phyloP scores from a whole-genome alignment of 1,284 basidiomycete species.

The Sparassis latifolia region DNA sequence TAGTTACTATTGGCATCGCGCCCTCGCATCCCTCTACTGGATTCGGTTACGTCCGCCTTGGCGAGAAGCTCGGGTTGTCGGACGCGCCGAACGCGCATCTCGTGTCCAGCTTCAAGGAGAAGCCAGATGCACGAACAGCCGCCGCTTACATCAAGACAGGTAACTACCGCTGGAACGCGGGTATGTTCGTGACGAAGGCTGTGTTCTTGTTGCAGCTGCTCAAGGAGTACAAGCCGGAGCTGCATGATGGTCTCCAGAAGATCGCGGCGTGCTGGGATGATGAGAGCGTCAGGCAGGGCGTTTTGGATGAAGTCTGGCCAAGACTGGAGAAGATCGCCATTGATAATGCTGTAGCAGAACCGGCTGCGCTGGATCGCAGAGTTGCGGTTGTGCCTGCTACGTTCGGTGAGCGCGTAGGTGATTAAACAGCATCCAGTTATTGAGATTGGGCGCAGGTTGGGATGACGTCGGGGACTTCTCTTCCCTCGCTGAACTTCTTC shows the following conservation, averaged over 20 bases:
- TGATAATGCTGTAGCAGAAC: slow-evolving; percentile 84
- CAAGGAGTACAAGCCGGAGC: slow-evolving; percentile 64
- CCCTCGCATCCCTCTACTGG: slow-evolving; percentile 80
- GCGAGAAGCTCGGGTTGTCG: slow-evolving; percentile 56
- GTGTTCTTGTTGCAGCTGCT: slow-evolving; percentile 62
- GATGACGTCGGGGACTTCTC: slow-evolving; percentile 17
- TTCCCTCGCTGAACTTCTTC: slow-evolving; percentile 72
- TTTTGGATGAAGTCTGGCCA: slow-evolving; percentile 64
- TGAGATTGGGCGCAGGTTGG: not conserved
- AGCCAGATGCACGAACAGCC: slow-evolving; percentile 78
- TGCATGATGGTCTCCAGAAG: slow-evolving; percentile 56
- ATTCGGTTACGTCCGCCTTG: slow-evolving; percentile 78
- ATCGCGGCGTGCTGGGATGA: slow-evolving; percentile 71
- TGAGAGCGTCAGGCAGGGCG: slow-evolving; percentile 42
- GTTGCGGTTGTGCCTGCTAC: slow-evolving; percentile 85
- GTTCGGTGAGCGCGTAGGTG: slow-evolving; percentile 47
- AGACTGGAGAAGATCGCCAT: slow-evolving; percentile 76
- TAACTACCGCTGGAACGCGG: slow-evolving; percentile 82
- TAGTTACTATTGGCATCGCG: slow-evolving; percentile 82
- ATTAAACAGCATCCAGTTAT: too few species aligned
- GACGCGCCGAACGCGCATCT: slow-evolving; percentile 74
- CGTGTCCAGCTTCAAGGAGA: slow-evolving; percentile 80
- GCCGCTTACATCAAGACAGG: slow-evolving; percentile 78
- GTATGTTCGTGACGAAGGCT: slow-evolving; percentile 82
- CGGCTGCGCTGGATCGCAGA: slow-evolving; percentile 65